Base-by-base conservation (phyloP, 2,329 filamentous ascomycete species). In the Plectosphaerella cucumerina region DNA sequence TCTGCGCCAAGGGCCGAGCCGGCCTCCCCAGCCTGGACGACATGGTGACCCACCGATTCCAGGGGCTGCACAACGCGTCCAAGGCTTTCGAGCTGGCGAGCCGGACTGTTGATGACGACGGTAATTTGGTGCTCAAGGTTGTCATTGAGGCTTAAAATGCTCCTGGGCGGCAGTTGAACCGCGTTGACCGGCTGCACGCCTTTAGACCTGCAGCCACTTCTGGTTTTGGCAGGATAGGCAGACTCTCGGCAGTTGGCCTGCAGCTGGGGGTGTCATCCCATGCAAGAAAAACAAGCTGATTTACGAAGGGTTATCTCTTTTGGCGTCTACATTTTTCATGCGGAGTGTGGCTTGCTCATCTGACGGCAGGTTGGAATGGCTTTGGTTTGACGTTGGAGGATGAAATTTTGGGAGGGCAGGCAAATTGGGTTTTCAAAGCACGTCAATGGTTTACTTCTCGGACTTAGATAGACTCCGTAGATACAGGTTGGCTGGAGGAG, bases 31-130 rank as follows among this genome's bases (percentile, higher is more conserved):
- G 79, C 56, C 77, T 90, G 51, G 80, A 85, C 46, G 80, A 84
- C 60, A 79, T 90, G 73, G 80, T 90, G n/a, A 90, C 87, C 4
- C 87, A 90, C 65, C 77, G 82, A 6, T 87, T 85, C 66, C 80
- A 78, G 54, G 86, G 87, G 1, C 70, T 90, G 1, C 80, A 77
- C 14, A 74, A 78, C 26, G 83, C 82, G 6, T 76, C 78, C 50
- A 72, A 77, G 43, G 87, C 86, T 2, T 90, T 90, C 62, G 82
- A 87, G 59, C 77, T 90, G 62, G 87, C 87, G 2, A 79, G 82
- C 14, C 81, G 81, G 60, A 89, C 85, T 0, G 76, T 78, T 35
- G 87, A 90, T 59, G 81, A 82, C 31, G 71, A 84, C 2, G 86
- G 86, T 1, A 85, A 82, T 17, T 67, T 90, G 49, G 85, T 90